Conservation (phyloP, 1,284 basidiomycete species). For the Mycosarcoma maydis region DNA sequence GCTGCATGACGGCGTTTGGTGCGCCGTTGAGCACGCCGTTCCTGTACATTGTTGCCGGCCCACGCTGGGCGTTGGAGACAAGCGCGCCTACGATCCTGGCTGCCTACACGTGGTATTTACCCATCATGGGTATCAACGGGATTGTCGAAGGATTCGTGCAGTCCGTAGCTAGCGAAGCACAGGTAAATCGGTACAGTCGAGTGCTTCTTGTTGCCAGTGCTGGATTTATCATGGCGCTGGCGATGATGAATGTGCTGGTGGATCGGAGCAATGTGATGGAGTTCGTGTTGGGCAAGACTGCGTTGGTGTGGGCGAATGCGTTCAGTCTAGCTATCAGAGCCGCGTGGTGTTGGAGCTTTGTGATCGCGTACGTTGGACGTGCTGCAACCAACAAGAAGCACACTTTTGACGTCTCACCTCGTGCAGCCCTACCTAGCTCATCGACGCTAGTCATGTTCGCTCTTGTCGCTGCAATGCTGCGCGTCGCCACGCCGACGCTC, state of each 20-base stretch:
- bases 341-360: slow-evolving; percentile 39
- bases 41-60: slow-evolving; percentile 58
- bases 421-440: slow-evolving; percentile 10
- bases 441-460: slow-evolving; percentile 12
- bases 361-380: slow-evolving; percentile 14
- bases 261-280: background rate
- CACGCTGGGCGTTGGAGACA: slow-evolving; percentile 52
- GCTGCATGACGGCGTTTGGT: slow-evolving; percentile 48
- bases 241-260: background rate
- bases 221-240: slow-evolving; percentile 42
- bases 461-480: slow-evolving; percentile 1
- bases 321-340: slow-evolving; percentile 27
- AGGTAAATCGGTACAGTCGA: slow-evolving; percentile 46
- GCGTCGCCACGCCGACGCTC: slow-evolving; percentile 3
- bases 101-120: slow-evolving; percentile 58
- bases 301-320: slow-evolving; percentile 44
- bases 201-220: slow-evolving; percentile 51
- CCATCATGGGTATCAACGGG: slow-evolving; percentile 64
- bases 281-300: slow-evolving; percentile 13
- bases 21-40: slow-evolving; percentile 49
- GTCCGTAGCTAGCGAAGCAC: slow-evolving; percentile 32
- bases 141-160: slow-evolving; percentile 63
- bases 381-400: background rate
- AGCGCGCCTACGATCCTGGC: slow-evolving; percentile 53
- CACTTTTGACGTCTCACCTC: background rate